These are phyloP conservation scores for Cryptosporidium tyzzeri DNA, from an alignment of 169 alveolate genomes.

Conservation along the genomic window DNA sequence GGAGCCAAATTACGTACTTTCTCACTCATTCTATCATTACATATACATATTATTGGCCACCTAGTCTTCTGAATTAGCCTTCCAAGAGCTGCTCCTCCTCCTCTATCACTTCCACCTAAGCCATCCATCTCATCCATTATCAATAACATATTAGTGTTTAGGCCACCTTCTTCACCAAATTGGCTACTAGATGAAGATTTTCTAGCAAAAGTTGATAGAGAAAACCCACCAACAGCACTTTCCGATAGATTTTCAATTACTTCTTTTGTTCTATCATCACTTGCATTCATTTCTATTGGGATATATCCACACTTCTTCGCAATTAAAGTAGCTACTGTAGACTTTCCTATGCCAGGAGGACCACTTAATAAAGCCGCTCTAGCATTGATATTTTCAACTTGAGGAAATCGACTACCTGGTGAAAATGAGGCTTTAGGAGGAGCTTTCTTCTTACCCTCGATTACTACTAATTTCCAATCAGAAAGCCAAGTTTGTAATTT, in stretches of 20 bases:
- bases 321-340: slow-evolving; percentile 94
- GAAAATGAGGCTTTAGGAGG: slow-evolving; percentile 63
- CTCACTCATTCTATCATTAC: slow-evolving; percentile 93
- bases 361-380: slow-evolving; percentile 95
- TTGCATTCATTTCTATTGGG: slow-evolving; percentile 96
- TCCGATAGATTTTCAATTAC: slow-evolving; percentile 88
- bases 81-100: slow-evolving; percentile 95
- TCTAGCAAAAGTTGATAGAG: slow-evolving; percentile 70
- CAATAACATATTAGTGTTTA: slow-evolving; percentile 83
- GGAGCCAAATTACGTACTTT: slow-evolving; percentile 90
- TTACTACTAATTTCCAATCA: slow-evolving; percentile 93
- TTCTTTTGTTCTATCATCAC: slow-evolving; percentile 94
- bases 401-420: slow-evolving; percentile 74
- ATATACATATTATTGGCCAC: slow-evolving; percentile 96
- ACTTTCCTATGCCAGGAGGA: slow-evolving; percentile 99
- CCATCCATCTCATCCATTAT: slow-evolving; percentile 99
- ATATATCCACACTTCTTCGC: slow-evolving; percentile 91
- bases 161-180: slow-evolving; percentile 49
- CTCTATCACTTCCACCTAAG: slow-evolving; percentile 97
- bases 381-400: slow-evolving; percentile 87
- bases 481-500: slow-evolving; percentile 93
- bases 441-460: slow-evolving; percentile 81
- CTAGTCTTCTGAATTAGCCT: slow-evolving; percentile 92
- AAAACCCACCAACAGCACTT: slow-evolving; percentile 67
- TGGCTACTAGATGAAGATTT: not conserved